A percentile compares a stretch with the other conserved stretches of the same genome.
Evolutionary conservation across 805 yeast genomes (phyloP).

Genomic region (Priceomyces melissophilus): DNA sequence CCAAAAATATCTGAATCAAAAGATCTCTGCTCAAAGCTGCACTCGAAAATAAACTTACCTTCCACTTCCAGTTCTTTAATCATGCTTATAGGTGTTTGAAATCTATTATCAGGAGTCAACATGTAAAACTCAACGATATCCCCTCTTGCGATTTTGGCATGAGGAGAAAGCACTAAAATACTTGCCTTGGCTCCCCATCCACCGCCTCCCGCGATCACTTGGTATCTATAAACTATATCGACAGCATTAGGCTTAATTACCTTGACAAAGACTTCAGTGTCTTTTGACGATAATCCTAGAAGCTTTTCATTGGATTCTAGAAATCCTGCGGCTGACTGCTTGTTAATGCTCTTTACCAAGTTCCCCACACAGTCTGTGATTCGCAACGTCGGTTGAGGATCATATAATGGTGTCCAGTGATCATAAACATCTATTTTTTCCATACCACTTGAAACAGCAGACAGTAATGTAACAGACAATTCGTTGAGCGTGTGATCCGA

Average conservation of each 20-base stretch:
- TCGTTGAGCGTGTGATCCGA: slow-evolving; percentile 30
- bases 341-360: slow-evolving; percentile 54
- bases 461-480: slow-evolving; percentile 21
- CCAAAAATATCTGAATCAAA: slow-evolving; percentile 10
- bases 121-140: slow-evolving; percentile 45
- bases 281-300: slow-evolving; percentile 39
- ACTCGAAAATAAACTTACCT: slow-evolving; percentile 22
- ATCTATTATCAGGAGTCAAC: slow-evolving; percentile 36
- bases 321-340: slow-evolving; percentile 53
- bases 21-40: slow-evolving; percentile 27
- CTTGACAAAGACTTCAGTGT: slow-evolving; percentile 40
- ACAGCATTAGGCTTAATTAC: slow-evolving; percentile 13
- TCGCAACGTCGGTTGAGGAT: slow-evolving; percentile 23
- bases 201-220: slow-evolving; percentile 72
- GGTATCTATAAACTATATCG: slow-evolving; percentile 29
- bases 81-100: slow-evolving; percentile 7
- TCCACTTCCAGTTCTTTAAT: slow-evolving; percentile 5
- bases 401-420: slow-evolving; percentile 32
- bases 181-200: slow-evolving; percentile 72
- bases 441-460: slow-evolving; percentile 7
- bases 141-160: slow-evolving; percentile 45
- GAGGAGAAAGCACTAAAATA: slow-evolving; percentile 63
- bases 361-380: slow-evolving; percentile 56
- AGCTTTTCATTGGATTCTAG: slow-evolving; percentile 45
- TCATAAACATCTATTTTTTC: slow-evolving; percentile 14